A percentile compares a stretch with the other conserved stretches of the same genome.
phyloP scores from a whole-genome alignment of 2,329 filamentous ascomycete genomes.

The Verticillium nubilum region DNA sequence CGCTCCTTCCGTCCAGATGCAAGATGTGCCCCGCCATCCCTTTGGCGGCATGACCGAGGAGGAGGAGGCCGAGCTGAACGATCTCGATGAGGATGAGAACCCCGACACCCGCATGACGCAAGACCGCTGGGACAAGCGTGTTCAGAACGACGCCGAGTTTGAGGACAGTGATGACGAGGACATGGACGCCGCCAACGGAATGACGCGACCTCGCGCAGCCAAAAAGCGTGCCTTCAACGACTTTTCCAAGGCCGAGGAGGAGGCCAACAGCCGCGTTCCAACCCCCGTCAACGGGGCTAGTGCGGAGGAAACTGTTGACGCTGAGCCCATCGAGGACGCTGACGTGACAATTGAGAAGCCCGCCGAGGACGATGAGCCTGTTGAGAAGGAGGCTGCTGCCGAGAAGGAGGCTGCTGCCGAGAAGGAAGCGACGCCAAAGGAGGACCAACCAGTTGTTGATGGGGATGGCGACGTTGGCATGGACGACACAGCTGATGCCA shows the following conservation, averaged over 20 bases:
- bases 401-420: not conserved
- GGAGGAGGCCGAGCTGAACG: conserved; percentile 60
- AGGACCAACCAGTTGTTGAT: not conserved
- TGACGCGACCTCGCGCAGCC: conserved; percentile 45
- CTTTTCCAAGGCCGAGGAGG: conserved; percentile 36
- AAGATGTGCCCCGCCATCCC: conserved; percentile 62
- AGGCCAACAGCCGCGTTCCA: conserved; percentile 27
- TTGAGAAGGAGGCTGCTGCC: conserved; percentile 2
- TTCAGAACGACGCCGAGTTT: conserved; percentile 73
- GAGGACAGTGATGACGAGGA: conserved; percentile 91
- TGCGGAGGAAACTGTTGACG: conserved; percentile 21
- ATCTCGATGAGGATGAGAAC: conserved; percentile 78
- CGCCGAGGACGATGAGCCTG: conserved; percentile 17
- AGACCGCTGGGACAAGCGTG: conserved; percentile 73
- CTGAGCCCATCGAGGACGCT: conserved; percentile 15
- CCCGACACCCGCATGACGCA: conserved; percentile 79
- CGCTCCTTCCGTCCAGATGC: conserved; percentile 87
- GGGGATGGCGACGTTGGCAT: conserved; percentile 46
- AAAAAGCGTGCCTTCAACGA: conserved; percentile 47
- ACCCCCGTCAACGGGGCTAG: conserved; percentile 30
- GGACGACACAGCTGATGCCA: conserved; percentile 29
- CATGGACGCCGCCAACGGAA: conserved; percentile 65
- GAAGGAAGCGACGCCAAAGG: conserved; percentile 26
- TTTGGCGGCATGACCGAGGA: conserved; percentile 60
- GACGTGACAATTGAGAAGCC: conserved; percentile 25